Evolutionary conservation across 345 rosid species (phyloP).

Genomic region (Lepidium africanum): DNA sequence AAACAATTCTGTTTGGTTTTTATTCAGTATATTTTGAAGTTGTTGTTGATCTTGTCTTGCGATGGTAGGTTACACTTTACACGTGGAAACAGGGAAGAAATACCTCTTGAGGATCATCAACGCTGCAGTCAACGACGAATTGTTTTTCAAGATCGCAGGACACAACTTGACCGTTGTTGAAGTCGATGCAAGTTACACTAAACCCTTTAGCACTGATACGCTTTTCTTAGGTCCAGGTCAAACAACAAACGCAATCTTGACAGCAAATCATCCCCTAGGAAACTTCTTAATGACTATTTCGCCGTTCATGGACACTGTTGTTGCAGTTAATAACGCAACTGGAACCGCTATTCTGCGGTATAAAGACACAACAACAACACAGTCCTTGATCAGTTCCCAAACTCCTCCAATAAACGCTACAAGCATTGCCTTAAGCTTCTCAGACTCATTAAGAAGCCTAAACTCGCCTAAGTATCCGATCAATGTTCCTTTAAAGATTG

Average conservation of each 20-base stretch:
- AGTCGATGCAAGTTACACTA: conserved; percentile 55
- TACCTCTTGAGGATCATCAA: conserved; percentile 60
- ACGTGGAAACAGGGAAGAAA: conserved; percentile 49
- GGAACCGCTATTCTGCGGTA: conserved; percentile 41
- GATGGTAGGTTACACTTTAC: conserved; percentile 30
- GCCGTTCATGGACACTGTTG: conserved; percentile 71
- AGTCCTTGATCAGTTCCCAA: conserved; percentile 31
- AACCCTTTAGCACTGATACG: conserved; percentile 46
- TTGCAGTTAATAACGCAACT: conserved; percentile 50
- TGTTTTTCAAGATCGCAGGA: conserved; percentile 61
- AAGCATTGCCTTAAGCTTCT: conserved; percentile 26
- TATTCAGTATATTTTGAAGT: background rate
- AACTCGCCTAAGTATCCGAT: conserved; percentile 47
- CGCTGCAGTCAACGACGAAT: conserved; percentile 70
- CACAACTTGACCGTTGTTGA: conserved; percentile 64
- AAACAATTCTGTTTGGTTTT: no score
- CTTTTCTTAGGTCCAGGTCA: conserved; percentile 69
- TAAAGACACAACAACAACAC: conserved; percentile 28
- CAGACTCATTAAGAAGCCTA: conserved; percentile 46
- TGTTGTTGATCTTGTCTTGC: background rate
- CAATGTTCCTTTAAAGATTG: conserved; percentile 44
- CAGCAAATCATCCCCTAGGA: conserved; percentile 33
- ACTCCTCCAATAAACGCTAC: conserved; percentile 62
- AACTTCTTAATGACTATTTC: conserved; percentile 52
- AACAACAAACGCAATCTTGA: conserved; percentile 62